These are phyloP conservation scores for Phytophthora sansomeana DNA, from an alignment of 352 stramenopile species.

Conservation along the genomic window DNA sequence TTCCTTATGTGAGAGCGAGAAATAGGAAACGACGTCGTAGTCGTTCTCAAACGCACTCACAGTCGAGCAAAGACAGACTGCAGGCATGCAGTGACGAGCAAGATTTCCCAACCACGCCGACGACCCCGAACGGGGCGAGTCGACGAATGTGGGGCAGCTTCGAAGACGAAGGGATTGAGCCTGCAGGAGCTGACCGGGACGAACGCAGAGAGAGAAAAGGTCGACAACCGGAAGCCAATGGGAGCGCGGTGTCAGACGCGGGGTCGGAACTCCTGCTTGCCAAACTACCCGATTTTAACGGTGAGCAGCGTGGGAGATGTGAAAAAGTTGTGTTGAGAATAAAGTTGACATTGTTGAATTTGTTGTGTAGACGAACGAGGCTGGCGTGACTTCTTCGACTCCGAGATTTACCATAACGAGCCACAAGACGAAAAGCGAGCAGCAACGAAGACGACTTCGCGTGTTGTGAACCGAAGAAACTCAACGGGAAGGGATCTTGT, in stretches of 20 bases:
- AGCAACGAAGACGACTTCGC: constrained; percentile 16
- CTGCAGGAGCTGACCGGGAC: constrained; percentile 19
- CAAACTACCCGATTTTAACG: constrained; percentile 51
- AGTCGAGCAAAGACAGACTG: constrained; percentile 12
- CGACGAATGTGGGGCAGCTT: constrained; percentile 25
- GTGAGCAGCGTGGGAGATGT: constrained; percentile 23
- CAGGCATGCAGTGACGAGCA: constrained; percentile 7
- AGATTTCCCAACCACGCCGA: constrained; percentile 16
- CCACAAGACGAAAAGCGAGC: constrained; percentile 18
- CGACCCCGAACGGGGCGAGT: constrained; percentile 25
- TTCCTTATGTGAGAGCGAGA: constrained; percentile 32
- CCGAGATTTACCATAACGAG: constrained; percentile 48
- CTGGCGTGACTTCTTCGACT: constrained; percentile 62
- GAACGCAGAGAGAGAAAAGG: constrained; percentile 10
- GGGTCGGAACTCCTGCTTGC: constrained; percentile 42
- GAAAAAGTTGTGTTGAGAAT: background rate
- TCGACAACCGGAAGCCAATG: constrained; percentile 17
- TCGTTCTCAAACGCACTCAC: constrained; percentile 18
- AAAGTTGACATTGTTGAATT: constrained; percentile 12
- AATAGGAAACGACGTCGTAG: constrained; percentile 23
- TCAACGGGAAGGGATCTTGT: background rate
- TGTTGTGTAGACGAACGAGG: constrained; percentile 46
- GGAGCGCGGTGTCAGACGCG: constrained; percentile 9
- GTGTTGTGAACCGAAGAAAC: constrained; percentile 3
- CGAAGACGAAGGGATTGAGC: constrained; percentile 28